Evolutionary conservation across 306 rosid genomes (phyloP).

Genomic region (Sicyos baderoa): DNA sequence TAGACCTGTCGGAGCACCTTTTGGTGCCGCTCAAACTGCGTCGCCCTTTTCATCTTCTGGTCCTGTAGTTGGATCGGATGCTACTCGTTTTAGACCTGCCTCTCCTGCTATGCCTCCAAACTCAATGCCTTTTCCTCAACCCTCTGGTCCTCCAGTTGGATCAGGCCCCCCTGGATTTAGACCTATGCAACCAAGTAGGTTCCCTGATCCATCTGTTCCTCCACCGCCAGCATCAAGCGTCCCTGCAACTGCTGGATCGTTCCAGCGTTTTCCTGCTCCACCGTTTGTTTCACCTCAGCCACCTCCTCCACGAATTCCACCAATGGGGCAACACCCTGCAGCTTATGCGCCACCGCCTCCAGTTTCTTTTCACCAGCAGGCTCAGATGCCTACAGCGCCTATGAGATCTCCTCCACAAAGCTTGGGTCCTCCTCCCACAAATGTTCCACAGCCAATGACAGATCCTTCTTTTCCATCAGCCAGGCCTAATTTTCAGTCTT

Average conservation of each 20-base stretch:
- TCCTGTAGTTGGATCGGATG: constrained; percentile 59
- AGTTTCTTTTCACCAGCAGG: constrained; percentile 37
- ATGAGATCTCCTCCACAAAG: constrained; percentile 61
- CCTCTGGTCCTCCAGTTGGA: constrained; percentile 36
- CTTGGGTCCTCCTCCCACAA: constrained; percentile 32
- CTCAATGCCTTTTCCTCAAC: constrained; percentile 36
- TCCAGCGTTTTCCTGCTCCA: constrained; percentile 51
- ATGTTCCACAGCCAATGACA: constrained; percentile 36
- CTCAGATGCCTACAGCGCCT: constrained; percentile 46
- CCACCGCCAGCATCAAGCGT: constrained; percentile 43
- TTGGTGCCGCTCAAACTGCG: constrained; percentile 38
- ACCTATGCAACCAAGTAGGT: constrained; percentile 51
- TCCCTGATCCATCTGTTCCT: constrained; percentile 71
- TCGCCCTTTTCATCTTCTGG: constrained; percentile 67
- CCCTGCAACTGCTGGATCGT: constrained; percentile 40
- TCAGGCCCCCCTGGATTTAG: constrained; percentile 51
- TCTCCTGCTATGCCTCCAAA: constrained; percentile 44
- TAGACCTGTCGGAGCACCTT: constrained; percentile 57
- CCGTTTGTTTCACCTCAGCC: constrained; percentile 44
- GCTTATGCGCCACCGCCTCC: constrained; percentile 44
- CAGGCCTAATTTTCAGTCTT: constrained; percentile 43
- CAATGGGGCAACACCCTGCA: constrained; percentile 39
- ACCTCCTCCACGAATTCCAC: constrained; percentile 34
- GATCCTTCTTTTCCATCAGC: constrained; percentile 40
- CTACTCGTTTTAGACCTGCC: constrained; percentile 42